Evolutionary conservation across 1,139 yeast genomes (phyloP), one percentile per base, ranked within the genome.

Genomic region (Pichia kudriavzevii): DNA sequence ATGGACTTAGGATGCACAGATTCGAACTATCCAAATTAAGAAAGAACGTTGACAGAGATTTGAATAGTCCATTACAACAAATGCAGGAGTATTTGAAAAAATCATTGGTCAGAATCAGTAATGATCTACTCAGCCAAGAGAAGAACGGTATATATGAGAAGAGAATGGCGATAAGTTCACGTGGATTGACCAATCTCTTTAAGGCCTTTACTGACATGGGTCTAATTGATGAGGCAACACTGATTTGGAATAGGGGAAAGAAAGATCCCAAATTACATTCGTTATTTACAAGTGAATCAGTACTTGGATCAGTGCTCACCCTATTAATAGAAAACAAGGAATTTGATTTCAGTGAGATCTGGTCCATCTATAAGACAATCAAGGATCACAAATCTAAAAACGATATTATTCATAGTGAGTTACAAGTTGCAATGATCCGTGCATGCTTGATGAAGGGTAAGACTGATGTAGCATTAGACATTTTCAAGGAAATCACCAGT

Each of bases 281-380:
- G 16, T 49, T 60, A 18, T 63, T 63, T 41, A 51, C 63, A 41
- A 49, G 62, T 59, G 56, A 65, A 63, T 45, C 81, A 42, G 81
- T 81, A 12, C 74, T 82, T 44, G 84, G 93, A 25, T 72, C 77
- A 8, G 71, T 82, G 24, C 64, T 84, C 44, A 85, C 85, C 21
- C 64, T 81, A 23, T 70, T 85, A 44, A 75, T 68, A 46, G 75
- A 74, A 39, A 64, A 69, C 36, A 75, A 79, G 34, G 69, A 79
- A 40, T 70, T 70, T 35, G 61, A 72, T 16, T 79, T 79, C 50
- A 76, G 72, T 28, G 85, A 79, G 47, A 61, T 75, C 31, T 66
- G 66, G 44, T 43, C 52, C 2, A 56, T 72, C 12, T 76, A 66
- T 49, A 55, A 61, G 22, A 61, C 60, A 21, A 61, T 71, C 6